Conservation (phyloP, 176 grass and related monocot genomes). For the Oryza glaberrima region DNA sequence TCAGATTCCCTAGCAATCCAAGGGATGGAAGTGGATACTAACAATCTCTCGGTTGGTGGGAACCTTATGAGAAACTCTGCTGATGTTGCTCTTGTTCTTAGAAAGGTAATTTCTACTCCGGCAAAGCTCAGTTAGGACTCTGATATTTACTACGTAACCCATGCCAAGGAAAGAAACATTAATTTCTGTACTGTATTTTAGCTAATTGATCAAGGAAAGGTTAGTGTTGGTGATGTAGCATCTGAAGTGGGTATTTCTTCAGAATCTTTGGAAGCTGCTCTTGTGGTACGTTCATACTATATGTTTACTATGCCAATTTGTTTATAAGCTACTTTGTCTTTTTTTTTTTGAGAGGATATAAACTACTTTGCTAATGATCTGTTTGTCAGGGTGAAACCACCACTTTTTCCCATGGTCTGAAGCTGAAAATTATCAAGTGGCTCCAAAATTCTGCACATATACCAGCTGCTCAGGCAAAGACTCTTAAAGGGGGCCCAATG, state of each 20-base stretch:
- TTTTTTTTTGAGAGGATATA: neutral
- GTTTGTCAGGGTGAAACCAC: slow-evolving; percentile 90
- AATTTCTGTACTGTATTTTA: slow-evolving; percentile 47
- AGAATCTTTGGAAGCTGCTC: slow-evolving; percentile 93
- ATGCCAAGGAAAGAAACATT: neutral
- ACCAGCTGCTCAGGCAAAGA: slow-evolving; percentile 41
- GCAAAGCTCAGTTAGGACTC: slow-evolving; percentile 6
- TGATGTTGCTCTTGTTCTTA: slow-evolving; percentile 74
- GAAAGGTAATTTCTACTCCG: slow-evolving; percentile 66
- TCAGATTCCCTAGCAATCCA: slow-evolving; percentile 42
- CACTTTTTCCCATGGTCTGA: slow-evolving; percentile 92
- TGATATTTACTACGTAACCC: slow-evolving; percentile 18
- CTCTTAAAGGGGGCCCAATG: slow-evolving; percentile 41
- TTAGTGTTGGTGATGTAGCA: slow-evolving; percentile 83
- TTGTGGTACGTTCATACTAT: slow-evolving; percentile 63
- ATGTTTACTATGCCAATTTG: slow-evolving; percentile 37
- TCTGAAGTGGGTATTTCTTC: slow-evolving; percentile 89
- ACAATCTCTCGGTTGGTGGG: slow-evolving; percentile 39
- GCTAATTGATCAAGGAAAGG: slow-evolving; percentile 82
- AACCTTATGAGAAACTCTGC: slow-evolving; percentile 53
- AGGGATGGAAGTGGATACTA: slow-evolving; percentile 45
- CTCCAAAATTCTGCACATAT: slow-evolving; percentile 66
- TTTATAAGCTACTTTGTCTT: slow-evolving; percentile 34
- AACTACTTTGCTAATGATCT: slow-evolving; percentile 43
- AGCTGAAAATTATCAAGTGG: slow-evolving; percentile 95